phyloP scores from a whole-genome alignment of 2,329 filamentous ascomycete species.

The Apiospora koreana region DNA sequence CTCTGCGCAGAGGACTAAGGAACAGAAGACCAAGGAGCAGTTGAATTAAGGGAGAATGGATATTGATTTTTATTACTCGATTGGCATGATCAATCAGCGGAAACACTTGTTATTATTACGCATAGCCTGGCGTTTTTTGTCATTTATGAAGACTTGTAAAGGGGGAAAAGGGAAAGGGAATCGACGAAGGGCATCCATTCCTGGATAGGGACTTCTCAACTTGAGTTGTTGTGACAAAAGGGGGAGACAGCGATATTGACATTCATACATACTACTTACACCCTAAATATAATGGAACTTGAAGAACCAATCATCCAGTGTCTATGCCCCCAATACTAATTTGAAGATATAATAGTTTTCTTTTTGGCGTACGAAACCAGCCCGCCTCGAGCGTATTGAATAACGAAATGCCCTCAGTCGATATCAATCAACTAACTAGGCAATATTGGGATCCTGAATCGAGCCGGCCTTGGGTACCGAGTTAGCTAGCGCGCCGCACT shows the following conservation, averaged over 20 bases:
- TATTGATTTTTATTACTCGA: not conserved
- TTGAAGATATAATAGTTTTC: not conserved
- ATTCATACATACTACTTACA: slow-evolving; percentile 6
- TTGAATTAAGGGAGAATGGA: not conserved
- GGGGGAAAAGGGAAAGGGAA: not conserved
- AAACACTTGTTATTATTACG: not conserved
- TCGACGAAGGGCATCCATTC: not conserved
- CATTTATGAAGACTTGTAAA: not conserved
- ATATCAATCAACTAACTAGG: slow-evolving; percentile 23
- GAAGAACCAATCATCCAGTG: not conserved
- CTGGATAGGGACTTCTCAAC: not conserved
- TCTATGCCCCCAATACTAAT: not conserved
- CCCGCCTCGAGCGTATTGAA: not conserved
- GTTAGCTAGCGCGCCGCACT: slow-evolving; percentile 76
- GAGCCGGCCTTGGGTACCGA: slow-evolving; percentile 63
- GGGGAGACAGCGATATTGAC: not conserved
- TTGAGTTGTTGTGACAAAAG: not conserved
- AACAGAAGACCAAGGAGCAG: not conserved
- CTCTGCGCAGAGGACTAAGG: not conserved
- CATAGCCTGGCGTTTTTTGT: not conserved
- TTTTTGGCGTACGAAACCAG: not conserved
- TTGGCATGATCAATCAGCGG: not conserved
- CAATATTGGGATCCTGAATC: slow-evolving; percentile 60
- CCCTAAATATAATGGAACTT: not conserved
- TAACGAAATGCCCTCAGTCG: not conserved